Percentiles rank a stretch among this genome's conserved stretches.
Evolutionary conservation across 176 grass and related monocot genomes (phyloP).

Genomic region (Stipa capillata): DNA sequence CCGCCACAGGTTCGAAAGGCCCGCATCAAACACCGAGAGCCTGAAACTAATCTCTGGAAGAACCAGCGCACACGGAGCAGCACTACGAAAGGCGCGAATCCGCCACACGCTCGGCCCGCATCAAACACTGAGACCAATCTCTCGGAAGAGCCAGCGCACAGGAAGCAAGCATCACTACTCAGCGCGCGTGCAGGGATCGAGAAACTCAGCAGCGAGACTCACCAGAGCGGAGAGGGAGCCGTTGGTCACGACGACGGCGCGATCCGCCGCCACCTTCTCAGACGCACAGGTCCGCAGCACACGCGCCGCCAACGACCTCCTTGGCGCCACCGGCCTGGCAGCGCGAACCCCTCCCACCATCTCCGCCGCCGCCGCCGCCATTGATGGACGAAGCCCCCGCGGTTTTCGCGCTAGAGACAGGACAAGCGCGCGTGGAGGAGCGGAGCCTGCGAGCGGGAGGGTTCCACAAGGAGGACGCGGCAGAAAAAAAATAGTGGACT

Average conservation of each 20-base stretch:
- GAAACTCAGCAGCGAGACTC: neutral
- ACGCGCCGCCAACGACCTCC: slow-evolving; percentile 34
- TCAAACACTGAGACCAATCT: neutral
- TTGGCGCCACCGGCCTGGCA: neutral
- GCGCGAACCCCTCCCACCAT: slow-evolving; percentile 47
- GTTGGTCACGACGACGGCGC: slow-evolving; percentile 37
- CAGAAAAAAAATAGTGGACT: too few relatives aligned
- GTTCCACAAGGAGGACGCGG: too few relatives aligned
- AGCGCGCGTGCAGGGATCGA: neutral
- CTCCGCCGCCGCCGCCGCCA: slow-evolving; percentile 53
- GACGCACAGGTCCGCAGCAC: slow-evolving; percentile 32
- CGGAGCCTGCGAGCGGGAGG: slow-evolving; percentile 13
- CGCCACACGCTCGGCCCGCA: too few relatives aligned
- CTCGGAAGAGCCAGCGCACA: neutral
- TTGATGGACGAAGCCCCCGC: neutral
- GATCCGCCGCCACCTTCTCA: slow-evolving; percentile 41
- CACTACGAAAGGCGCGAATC: neutral
- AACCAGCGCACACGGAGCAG: neutral
- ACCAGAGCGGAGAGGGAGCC: slow-evolving; percentile 40
- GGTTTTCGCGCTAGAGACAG: neutral
- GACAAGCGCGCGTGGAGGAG: neutral
- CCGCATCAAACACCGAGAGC: neutral
- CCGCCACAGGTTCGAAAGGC: neutral
- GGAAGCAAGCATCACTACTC: neutral
- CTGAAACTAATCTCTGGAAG: neutral